phyloP scores from a whole-genome alignment of 2,329 filamentous ascomycete species.

The Tolypocladium ophioglossoides region DNA sequence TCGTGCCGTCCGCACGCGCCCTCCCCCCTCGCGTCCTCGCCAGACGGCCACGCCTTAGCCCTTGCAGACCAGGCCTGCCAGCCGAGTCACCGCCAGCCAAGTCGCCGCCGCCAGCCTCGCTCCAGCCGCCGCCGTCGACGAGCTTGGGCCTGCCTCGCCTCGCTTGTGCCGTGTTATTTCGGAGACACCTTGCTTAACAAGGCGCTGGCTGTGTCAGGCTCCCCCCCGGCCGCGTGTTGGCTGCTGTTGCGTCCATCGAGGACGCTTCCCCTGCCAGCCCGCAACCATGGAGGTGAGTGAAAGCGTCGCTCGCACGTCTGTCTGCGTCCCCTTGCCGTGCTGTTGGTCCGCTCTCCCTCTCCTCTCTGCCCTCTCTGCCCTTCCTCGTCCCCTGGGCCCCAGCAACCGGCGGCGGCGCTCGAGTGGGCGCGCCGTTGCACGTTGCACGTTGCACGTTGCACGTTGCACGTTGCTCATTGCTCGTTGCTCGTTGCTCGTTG shows the following conservation, averaged over 20 bases:
- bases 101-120: not conserved
- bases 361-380: not conserved
- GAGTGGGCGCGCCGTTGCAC: not conserved
- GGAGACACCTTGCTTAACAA: too few relatives aligned
- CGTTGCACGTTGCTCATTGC: too few relatives aligned
- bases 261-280: not conserved
- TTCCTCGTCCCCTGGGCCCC: not conserved
- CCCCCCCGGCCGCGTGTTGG: not conserved
- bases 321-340: not conserved
- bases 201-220: too few relatives aligned
- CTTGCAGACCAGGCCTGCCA: not conserved
- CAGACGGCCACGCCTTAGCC: too few relatives aligned
- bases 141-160: not conserved
- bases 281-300: constrained; percentile 6
- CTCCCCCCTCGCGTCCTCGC: not conserved
- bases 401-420: not conserved
- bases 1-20: not conserved
- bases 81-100: too few relatives aligned
- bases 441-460: not conserved
- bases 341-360: not conserved
- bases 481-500: too few relatives aligned
- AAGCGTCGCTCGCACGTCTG: not conserved
- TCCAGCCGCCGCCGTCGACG: too few relatives aligned
- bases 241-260: not conserved
- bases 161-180: not conserved